Base-by-base conservation (phyloP, 2,329 filamentous ascomycete genomes). In the Trichophyton verrucosum region DNA sequence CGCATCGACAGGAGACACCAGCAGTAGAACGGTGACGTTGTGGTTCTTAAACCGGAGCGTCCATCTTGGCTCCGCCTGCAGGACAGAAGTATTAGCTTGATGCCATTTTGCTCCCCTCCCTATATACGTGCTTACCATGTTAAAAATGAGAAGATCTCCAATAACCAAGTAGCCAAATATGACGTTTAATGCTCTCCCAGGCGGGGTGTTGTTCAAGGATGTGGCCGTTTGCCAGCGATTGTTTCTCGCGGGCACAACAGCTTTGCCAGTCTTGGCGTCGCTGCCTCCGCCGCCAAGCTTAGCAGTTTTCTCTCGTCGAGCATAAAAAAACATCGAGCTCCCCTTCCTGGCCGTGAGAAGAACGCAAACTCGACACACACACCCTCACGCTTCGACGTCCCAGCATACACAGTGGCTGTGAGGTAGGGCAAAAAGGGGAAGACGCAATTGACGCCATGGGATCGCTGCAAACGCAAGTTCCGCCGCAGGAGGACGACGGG, bases 31-130 rank as follows among this genome's bases (percentile, higher is more conserved):
- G 3, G 86, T 91, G 67, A 85, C 82, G 61, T 83, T 82, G 69
- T 86, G 84, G 70, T 87, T 81, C 72, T 89, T 90, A 75, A 91
- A 84, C 62, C 85, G 81, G 60, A 91, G 75, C 8, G 86, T 88
- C 67, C 82, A 78, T 65, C 81, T 76, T n/a, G 78, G 74, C 51
- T 83, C 78, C 56, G 71, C 51, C 56, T 58, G 17, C 4, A 57
- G 15, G 38, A 4, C 3, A 38, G 8, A 24, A 8, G 11, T 6
- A 27, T 36, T 20, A 42, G 36, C 8, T 38, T 13, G 30, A 40
- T 7, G 53, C 40, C 9, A 9, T 57, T 15, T 38, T 17, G 13
- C 30, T 38, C 7, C 9, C 11, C 27, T 57, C 8, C 15, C 20
- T 2, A 27, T 38, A 57, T 38, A 57, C 11, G 13, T 38, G 36